These are phyloP conservation scores for Coelastrella sp. DNA, from an alignment of 139 green algal species.

Conservation along the genomic window DNA sequence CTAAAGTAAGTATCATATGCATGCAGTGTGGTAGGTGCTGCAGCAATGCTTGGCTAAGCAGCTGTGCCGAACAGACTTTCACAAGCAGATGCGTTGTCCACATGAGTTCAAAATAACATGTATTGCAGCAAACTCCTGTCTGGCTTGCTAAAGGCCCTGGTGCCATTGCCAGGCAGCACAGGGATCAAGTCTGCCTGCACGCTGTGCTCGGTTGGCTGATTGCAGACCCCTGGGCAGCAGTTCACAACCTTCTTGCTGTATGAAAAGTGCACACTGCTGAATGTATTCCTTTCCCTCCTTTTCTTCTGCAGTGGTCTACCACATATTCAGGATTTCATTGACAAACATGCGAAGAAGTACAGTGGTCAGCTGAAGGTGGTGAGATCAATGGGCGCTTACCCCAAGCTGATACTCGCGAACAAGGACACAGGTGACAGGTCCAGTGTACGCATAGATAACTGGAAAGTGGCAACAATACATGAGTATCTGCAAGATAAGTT, in stretches of 20 bases:
- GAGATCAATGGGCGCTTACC: constrained; percentile 6
- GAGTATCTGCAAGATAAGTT: constrained; percentile 32
- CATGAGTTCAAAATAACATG: too few relatives aligned
- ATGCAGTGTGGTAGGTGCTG: too few relatives aligned
- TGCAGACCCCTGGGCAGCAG: background rate
- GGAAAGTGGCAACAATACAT: constrained; percentile 37
- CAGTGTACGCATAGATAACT: constrained; percentile 42
- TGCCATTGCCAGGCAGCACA: background rate
- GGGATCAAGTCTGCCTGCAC: background rate
- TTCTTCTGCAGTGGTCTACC: background rate
- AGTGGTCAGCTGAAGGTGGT: background rate
- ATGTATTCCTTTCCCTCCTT: too few relatives aligned
- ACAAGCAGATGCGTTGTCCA: too few relatives aligned
- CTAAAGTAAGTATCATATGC: too few relatives aligned
- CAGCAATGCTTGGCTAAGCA: too few relatives aligned
- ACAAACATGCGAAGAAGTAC: constrained; percentile 30
- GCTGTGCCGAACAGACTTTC: too few relatives aligned
- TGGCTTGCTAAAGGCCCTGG: background rate
- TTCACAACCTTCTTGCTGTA: too few relatives aligned
- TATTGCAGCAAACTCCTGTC: background rate
- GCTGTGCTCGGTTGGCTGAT: too few relatives aligned
- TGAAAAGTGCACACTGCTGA: too few relatives aligned
- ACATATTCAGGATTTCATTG: constrained; percentile 38
- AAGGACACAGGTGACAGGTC: constrained; percentile 1
- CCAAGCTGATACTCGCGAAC: constrained; percentile 23